A percentile compares a stretch with the other conserved stretches of the same genome.
These are phyloP conservation scores for Fusarium siculi DNA, from an alignment of 2,329 filamentous ascomycete species.

Conservation along the genomic window DNA sequence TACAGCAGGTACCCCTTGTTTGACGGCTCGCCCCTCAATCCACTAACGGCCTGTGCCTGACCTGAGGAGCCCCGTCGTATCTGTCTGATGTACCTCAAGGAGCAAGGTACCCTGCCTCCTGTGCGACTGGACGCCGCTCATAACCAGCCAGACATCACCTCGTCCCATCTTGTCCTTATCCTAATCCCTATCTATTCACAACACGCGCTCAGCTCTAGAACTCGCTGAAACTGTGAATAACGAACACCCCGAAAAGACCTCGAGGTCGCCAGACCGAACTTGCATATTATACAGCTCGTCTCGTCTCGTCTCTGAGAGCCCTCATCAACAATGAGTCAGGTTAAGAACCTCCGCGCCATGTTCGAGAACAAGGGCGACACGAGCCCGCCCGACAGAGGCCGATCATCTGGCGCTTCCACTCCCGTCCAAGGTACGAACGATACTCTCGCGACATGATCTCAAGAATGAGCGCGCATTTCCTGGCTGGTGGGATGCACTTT, in stretches of 20 bases:
- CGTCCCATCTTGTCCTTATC: constrained; percentile 27
- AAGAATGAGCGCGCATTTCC: constrained; percentile 14
- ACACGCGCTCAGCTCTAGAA: constrained; percentile 15
- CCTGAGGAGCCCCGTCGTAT: constrained; percentile 1
- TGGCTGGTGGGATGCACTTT: constrained; percentile 17
- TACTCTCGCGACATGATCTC: constrained; percentile 3
- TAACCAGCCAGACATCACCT: constrained; percentile 37
- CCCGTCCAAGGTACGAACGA: constrained; percentile 45
- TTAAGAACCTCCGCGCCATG: constrained; percentile 81
- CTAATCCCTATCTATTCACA: constrained; percentile 20
- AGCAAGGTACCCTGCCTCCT: constrained; percentile 29
- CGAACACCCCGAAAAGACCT: constrained; percentile 26
- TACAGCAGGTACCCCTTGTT: constrained; percentile 34
- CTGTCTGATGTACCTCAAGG: constrained; percentile 34
- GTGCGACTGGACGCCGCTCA: constrained; percentile 30
- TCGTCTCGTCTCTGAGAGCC: constrained; percentile 20
- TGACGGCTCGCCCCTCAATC: constrained; percentile 28
- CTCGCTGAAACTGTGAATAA: constrained; percentile 16
- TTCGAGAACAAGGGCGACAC: constrained; percentile 78
- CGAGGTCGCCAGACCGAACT: constrained; percentile 35
- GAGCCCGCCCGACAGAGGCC: constrained; percentile 74
- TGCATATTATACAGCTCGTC: constrained; percentile 38
- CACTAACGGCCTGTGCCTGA: constrained; percentile 38
- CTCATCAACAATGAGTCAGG: constrained; percentile 69
- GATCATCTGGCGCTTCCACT: constrained; percentile 68